These are phyloP conservation scores for Cercospora janseana DNA, from an alignment of 2,329 filamentous ascomycete species.

Conservation along the genomic window DNA sequence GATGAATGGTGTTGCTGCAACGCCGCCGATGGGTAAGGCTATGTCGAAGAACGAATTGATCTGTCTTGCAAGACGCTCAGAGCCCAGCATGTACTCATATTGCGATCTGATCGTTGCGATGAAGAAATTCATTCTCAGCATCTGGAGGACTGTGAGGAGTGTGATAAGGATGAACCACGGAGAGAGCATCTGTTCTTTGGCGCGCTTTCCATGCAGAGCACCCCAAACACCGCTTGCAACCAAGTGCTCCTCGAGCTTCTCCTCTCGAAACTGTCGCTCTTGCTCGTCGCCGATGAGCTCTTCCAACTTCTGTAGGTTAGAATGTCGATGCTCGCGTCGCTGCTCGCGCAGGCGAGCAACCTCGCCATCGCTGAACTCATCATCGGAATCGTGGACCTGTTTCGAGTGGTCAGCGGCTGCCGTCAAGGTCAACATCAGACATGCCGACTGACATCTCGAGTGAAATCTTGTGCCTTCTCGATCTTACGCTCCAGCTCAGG, in stretches of 20 bases:
- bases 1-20: conserved; percentile 83
- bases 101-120: conserved; percentile 80
- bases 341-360: conserved; percentile 54
- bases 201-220: conserved; percentile 70
- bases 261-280: conserved; percentile 42
- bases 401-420: neutral
- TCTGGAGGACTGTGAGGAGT: conserved; percentile 61
- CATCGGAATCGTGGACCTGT: conserved; percentile 55
- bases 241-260: conserved; percentile 22
- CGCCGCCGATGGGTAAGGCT: conserved; percentile 74
- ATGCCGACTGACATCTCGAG: conserved; percentile 36
- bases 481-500: conserved; percentile 82
- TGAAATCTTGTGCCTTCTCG: conserved; percentile 61
- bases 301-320: conserved; percentile 69
- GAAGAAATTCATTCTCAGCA: conserved; percentile 76
- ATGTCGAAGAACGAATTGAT: conserved; percentile 85
- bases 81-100: conserved; percentile 73
- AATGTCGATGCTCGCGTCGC: conserved; percentile 61
- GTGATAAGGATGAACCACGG: conserved; percentile 85
- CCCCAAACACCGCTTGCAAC: conserved; percentile 75
- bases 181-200: conserved; percentile 68
- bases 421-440: neutral
- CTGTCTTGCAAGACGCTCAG: conserved; percentile 58
- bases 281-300: conserved; percentile 68
- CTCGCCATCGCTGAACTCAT: conserved; percentile 55